Percentiles rank a stretch among this genome's conserved stretches.
These are phyloP conservation scores for Annona squamosa DNA, from an alignment of 164 flowering plant genomes.

Conservation along the genomic window DNA sequence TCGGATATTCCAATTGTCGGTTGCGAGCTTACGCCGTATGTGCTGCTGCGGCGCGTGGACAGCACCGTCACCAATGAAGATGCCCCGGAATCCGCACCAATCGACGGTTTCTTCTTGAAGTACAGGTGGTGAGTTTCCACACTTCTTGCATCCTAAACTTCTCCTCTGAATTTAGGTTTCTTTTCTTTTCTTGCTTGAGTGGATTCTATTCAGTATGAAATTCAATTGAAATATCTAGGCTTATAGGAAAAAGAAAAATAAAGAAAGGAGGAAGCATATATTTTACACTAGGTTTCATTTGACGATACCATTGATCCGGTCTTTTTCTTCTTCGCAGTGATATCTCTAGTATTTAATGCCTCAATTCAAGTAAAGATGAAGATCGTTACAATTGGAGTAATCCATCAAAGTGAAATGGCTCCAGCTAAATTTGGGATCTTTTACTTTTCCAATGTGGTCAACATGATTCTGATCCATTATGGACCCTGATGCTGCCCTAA, in stretches of 20 bases:
- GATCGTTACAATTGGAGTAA: background rate
- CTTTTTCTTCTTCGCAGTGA: too few relatives aligned
- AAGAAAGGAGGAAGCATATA: too few relatives aligned
- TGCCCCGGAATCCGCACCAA: constrained; percentile 67
- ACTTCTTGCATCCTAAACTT: background rate
- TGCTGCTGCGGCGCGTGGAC: constrained; percentile 66
- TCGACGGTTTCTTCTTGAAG: constrained; percentile 77
- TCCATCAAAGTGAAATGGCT: background rate
- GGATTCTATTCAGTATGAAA: background rate
- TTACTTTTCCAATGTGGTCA: background rate
- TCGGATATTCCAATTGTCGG: constrained; percentile 98
- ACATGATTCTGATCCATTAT: too few relatives aligned
- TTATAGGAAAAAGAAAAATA: too few relatives aligned
- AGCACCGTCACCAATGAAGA: constrained; percentile 56
- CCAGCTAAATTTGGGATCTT: background rate
- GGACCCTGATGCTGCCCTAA: background rate
- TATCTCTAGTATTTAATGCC: background rate
- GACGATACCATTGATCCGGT: background rate
- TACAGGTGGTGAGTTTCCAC: constrained; percentile 67
- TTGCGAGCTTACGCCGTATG: constrained; percentile 95
- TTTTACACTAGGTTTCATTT: too few relatives aligned
- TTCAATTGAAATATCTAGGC: background rate
- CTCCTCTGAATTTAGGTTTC: too few relatives aligned
- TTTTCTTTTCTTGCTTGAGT: background rate
- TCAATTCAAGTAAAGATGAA: background rate